Evolutionary conservation across 2,329 filamentous ascomycete species (phyloP), one percentile per base, ranked within the genome.

Genomic region (Aureobasidium leucospermi): DNA sequence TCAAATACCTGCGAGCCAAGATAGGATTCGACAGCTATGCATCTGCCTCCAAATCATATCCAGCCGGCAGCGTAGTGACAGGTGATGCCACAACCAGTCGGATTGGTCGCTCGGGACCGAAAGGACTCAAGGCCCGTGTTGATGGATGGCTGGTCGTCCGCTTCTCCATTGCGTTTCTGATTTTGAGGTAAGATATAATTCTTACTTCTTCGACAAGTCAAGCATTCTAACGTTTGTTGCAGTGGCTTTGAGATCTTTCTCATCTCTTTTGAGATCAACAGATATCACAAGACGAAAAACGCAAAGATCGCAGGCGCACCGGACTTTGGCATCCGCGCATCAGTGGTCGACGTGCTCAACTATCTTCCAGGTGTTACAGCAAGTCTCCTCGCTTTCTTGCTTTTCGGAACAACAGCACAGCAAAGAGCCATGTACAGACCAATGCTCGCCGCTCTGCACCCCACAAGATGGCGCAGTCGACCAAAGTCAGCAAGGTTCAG

Each of bases 331-430:
- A 13, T 41, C 8, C 34, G 42, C 29, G 48, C 60, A 2, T 59
- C 61, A 28, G 49, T 64, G 3, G 28, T 39, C 13, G 61, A 61
- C 41, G 45, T 63, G 2, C 34, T 64, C 4, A 61, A 60, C n/a
- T 65, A 62, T 45, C 51, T 65, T 28, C 63, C 63, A 0, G 61
- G 60, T 2, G 58, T 63, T 1, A 60, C 61, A 4, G 47, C 62
- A 3, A 59, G 58, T 8, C 11, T 64, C 10, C 49, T 63, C 7
- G 61, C 53, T 9, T 64, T 65, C 46, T 16, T 63, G 0, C 55
- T 65, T 28, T 65, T 65, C 47, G 64, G 64, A 38, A 65, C 63
- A 3, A 65, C 63, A 8, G 60, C 56, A 19, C 55, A 52, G 9
- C 60, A 60, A n/a, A 57, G 63, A 4, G 46, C 43, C n/a, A 58